These are phyloP conservation scores for Aspergillus japonicus DNA, from an alignment of 2,329 filamentous ascomycete genomes.

Conservation along the genomic window DNA sequence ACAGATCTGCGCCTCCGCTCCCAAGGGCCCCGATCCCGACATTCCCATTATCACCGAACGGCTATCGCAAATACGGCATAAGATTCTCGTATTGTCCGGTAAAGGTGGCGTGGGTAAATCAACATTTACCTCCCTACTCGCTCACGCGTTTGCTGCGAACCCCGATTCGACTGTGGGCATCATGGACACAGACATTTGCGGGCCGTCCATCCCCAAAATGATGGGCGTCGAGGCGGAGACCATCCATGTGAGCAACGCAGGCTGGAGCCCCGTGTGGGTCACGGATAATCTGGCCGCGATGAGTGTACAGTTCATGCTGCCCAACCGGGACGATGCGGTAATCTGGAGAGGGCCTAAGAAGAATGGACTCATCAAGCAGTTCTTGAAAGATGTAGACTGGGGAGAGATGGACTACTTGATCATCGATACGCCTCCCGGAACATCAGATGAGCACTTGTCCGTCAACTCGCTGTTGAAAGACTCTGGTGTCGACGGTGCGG, in stretches of 20 bases:
- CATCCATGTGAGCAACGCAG: slow-evolving; percentile 82
- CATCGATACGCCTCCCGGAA: slow-evolving; percentile 93
- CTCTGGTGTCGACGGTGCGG: slow-evolving; percentile 87
- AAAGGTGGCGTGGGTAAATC: slow-evolving; percentile 98
- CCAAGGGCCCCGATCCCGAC: slow-evolving; percentile 94
- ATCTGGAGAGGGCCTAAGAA: slow-evolving; percentile 99
- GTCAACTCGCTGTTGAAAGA: slow-evolving; percentile 91
- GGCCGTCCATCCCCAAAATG: slow-evolving; percentile 96
- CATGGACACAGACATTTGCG: slow-evolving; percentile 98
- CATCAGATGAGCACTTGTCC: slow-evolving; percentile 89
- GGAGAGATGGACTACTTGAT: slow-evolving; percentile 89
- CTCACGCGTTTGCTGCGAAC: slow-evolving; percentile 83
- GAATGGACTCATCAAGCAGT: slow-evolving; percentile 97
- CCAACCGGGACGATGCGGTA: slow-evolving; percentile 87
- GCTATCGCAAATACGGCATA: slow-evolving; percentile 79
- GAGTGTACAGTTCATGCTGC: slow-evolving; percentile 98
- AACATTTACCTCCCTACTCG: slow-evolving; percentile 84
- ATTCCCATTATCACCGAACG: slow-evolving; percentile 83
- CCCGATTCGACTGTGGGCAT: slow-evolving; percentile 78
- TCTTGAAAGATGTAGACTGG: slow-evolving; percentile 97
- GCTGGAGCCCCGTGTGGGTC: slow-evolving; percentile 96
- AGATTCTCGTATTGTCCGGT: slow-evolving; percentile 86
- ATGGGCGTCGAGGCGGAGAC: slow-evolving; percentile 94
- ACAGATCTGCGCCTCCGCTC: slow-evolving; percentile 86
- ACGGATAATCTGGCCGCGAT: slow-evolving; percentile 91